Evolutionary conservation across 176 grass and related monocot species (phyloP), one percentile per base, ranked within the genome.

Genomic region (Melocanna baccifera): DNA sequence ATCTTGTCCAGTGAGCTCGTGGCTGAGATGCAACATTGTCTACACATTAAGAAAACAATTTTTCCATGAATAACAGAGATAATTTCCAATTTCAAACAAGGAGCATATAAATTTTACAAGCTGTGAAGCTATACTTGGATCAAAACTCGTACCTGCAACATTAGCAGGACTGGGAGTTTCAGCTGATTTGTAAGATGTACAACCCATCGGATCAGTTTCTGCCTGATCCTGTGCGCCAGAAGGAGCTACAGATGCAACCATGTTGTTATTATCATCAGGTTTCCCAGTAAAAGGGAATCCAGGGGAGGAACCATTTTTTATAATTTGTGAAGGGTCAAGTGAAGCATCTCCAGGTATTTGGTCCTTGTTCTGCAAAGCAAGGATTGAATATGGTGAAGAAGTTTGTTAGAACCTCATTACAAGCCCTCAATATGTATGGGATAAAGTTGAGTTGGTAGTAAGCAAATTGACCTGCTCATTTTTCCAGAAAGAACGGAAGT

Each of bases 401-500:
- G 12, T 40, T 22, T 26, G 36, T 62, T 52, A 30, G 22, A 62
- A 82, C 22, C 28, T 75, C 41, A n/a, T 56, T 55, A 25, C 15
- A 70, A 43, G 2, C 23, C 23, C 41, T 59, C 30, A 43, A 32
- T 47, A 16, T 64, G 51, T 30, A 50, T 39, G 58, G 50, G 7
- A 9, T 34, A 51, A 79, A 65, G 37, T 25, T 16, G 3, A 66
- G 9, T 22, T 42, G 22, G 4, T 37, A 16, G 68, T 67, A 63
- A 48, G 28, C 19, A 56, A 56, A 20, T 57, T 74, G 77, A 94
- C 92, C 90, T 88, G 84, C 46, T 61, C 70, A 86, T 94, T 94
- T 91, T 97, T 97, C 90, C 95, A 94, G 52, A 91, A 88, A 63
- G 92, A 94, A 75, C 95, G 86, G 50, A 88, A 94, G 87, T 94